These are phyloP conservation scores for Tulasnella sp. DNA, from an alignment of 768 basidiomycete genomes.

Conservation along the genomic window DNA sequence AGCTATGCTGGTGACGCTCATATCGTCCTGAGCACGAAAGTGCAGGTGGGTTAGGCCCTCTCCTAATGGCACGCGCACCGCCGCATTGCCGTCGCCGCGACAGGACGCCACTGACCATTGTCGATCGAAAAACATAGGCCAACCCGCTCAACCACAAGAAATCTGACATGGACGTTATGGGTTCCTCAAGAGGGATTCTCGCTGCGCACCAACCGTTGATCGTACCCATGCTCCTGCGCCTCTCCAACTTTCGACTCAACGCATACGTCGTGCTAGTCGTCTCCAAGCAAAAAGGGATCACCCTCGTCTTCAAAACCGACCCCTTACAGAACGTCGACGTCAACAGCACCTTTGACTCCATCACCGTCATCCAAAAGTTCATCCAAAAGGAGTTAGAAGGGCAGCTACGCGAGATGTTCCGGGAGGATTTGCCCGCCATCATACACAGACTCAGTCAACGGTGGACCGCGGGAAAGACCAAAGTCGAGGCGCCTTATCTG, in stretches of 20 bases:
- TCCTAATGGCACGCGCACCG: neutral
- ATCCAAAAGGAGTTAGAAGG: conserved; percentile 97
- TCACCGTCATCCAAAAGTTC: conserved; percentile 95
- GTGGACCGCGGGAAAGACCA: conserved; percentile 71
- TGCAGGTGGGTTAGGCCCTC: conserved; percentile 59
- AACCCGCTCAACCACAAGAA: conserved; percentile 93
- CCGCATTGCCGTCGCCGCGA: neutral
- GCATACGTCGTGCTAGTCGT: conserved; percentile 98
- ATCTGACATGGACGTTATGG: conserved; percentile 74
- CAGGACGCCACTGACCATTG: neutral
- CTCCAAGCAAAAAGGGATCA: conserved; percentile 96
- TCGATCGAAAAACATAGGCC: conserved; percentile 51
- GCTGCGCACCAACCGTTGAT: conserved; percentile 93
- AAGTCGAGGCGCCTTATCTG: conserved; percentile 88
- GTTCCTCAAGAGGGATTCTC: conserved; percentile 79
- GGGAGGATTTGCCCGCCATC: conserved; percentile 93
- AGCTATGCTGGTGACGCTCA: conserved; percentile 94
- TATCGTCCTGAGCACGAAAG: conserved; percentile 80
- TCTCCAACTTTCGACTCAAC: conserved; percentile 89
- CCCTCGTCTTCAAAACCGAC: conserved; percentile 98
- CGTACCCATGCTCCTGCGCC: conserved; percentile 95
- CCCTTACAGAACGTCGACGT: conserved; percentile 97
- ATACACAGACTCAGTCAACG: conserved; percentile 94
- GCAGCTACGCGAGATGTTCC: conserved; percentile 95
- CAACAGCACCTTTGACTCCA: conserved; percentile 95